These are phyloP conservation scores for Coemansia sp. DNA, from an alignment of 192 early-diverging fungal species.

Conservation along the genomic window DNA sequence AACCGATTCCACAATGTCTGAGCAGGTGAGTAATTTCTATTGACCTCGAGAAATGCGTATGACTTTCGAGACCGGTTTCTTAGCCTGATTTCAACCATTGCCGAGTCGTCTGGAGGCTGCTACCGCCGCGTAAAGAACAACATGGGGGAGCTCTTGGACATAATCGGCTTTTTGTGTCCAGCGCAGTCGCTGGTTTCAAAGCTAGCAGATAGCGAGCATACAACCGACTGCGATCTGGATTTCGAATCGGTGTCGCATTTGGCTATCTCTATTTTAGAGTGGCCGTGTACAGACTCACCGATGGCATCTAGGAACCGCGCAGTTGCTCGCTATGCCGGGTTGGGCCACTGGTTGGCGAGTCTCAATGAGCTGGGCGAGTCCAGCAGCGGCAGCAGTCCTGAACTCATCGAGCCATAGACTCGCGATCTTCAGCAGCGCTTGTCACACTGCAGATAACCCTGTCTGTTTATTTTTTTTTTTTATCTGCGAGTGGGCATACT, in stretches of 20 bases:
- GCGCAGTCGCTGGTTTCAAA: not conserved
- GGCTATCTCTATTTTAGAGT: not conserved
- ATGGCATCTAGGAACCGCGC: not conserved
- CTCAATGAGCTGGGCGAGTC: not conserved
- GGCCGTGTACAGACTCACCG: not conserved
- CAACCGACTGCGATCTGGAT: not conserved
- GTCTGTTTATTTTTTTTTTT: not conserved
- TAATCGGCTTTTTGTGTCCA: not conserved
- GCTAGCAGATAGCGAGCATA: not conserved
- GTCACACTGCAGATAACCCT: not conserved
- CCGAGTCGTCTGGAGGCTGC: not conserved
- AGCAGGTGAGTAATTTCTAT: constrained; percentile 53
- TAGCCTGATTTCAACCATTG: not conserved
- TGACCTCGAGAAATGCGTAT: constrained; percentile 5
- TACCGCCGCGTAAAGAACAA: not conserved
- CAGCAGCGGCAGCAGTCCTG: not conserved
- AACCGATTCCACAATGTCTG: constrained; percentile 45
- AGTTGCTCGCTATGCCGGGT: not conserved
- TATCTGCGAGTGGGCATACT: not conserved
- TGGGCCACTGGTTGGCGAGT: not conserved
- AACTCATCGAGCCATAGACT: not conserved
- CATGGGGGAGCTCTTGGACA: not conserved
- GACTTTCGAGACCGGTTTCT: not conserved
- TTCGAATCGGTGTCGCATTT: not conserved
- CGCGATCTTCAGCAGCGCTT: not conserved